Evolutionary conservation across 2,329 filamentous ascomycete species (phyloP), one percentile per base, ranked within the genome.

Genomic region (Beauveria medogensis): DNA sequence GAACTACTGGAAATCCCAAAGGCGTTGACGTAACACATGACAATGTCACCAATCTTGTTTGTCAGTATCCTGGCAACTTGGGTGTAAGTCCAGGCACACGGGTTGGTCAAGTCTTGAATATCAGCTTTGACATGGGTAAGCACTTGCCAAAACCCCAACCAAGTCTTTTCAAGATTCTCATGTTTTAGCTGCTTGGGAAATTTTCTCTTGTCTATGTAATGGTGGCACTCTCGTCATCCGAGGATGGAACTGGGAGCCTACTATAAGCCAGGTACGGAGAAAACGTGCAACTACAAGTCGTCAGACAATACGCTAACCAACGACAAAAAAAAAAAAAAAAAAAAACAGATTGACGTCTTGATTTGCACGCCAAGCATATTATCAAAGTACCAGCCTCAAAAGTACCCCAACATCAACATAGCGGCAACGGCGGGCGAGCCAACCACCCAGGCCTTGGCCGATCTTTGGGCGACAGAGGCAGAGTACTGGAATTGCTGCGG

Each of bases 121-220:
- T 86, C 50, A 80, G 80, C 48, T 86, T 85, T 63, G 83, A 85
- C 64, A 85, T 85, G 82, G 80, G 82, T 83, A 73, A 66, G 79
- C 43, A 47, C 28, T 34, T 22, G 26, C 12, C 34, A 37, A 46
- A 55, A 22, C 18, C n/a, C 24, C 2, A 12, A 22, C 5, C 18
- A 4, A 3, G 12, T 1, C 9, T 18, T 18, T 24, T 12, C 14
- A 18, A 24, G 40, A 55, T 40, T 18, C 30, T 52, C 63, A 60
- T 55, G n/a, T 5, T 3, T 53, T 60, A 83, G 82, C 80, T 24
- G 82, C 82, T 14, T 85, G 83, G 82, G 82, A 85, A 64, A 80
- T 85, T n/a, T 75, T 85, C 9, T 77, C 75, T 1, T 80, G 77
- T 56, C 70, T 85, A 26, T 81, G 81, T 70, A 85, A 84, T 53